Conservation (phyloP, 2,329 filamentous ascomycete species). For the Neofusicoccum kwambonambiense region DNA sequence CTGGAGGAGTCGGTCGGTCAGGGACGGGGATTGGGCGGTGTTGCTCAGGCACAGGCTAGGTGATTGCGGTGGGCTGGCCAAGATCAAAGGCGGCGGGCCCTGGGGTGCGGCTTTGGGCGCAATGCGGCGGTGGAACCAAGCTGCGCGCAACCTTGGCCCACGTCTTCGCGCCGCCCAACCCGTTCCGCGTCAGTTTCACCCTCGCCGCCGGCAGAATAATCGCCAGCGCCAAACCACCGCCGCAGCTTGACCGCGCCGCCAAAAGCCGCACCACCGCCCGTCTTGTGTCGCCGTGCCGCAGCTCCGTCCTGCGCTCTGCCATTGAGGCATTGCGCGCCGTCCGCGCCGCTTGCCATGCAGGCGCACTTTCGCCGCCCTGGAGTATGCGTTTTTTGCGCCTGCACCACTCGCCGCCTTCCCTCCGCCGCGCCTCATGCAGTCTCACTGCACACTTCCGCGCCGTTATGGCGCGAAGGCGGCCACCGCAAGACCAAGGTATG, state of each 20-base stretch:
- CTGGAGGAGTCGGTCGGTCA: background rate
- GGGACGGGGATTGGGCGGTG: slow-evolving; percentile 7
- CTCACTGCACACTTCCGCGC: slow-evolving; percentile 2
- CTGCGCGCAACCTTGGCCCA: background rate
- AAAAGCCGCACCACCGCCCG: too few relatives aligned
- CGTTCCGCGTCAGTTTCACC: background rate
- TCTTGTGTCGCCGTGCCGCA: too few relatives aligned
- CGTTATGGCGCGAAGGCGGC: background rate
- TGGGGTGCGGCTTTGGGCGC: slow-evolving; percentile 10
- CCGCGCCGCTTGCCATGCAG: background rate
- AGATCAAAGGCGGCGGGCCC: slow-evolving; percentile 12
- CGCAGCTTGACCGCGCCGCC: too few relatives aligned
- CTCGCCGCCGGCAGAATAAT: background rate
- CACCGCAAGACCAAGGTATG: background rate
- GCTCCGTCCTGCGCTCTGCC: background rate
- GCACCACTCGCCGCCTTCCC: background rate
- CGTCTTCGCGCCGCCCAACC: background rate
- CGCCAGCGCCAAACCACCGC: background rate
- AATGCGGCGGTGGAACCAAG: background rate
- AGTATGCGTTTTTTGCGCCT: slow-evolving; percentile 43
- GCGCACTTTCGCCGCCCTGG: slow-evolving; percentile 25
- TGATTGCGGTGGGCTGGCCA: slow-evolving; percentile 7
- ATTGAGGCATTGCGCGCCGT: background rate
- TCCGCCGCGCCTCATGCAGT: background rate
- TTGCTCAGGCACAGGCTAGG: slow-evolving; percentile 12